These are phyloP conservation scores for Naematelia encephala DNA, from an alignment of 768 basidiomycete species.

Conservation along the genomic window DNA sequence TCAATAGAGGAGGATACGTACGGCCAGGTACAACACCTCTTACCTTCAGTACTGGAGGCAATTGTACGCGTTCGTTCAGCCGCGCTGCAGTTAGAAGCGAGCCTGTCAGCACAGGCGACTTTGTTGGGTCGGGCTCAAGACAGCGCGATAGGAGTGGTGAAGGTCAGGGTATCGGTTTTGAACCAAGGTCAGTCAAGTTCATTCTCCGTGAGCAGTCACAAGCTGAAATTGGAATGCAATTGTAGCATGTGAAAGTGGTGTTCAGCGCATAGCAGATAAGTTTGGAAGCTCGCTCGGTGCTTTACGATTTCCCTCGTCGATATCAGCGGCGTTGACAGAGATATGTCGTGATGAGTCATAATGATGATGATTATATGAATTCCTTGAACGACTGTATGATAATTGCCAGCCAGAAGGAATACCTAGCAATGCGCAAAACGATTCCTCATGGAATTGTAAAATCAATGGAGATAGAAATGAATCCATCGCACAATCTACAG, in stretches of 20 bases:
- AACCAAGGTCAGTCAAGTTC: conserved; percentile 2
- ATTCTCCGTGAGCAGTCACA: neutral
- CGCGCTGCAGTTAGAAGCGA: conserved; percentile 21
- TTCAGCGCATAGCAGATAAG: conserved; percentile 26
- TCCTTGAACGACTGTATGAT: neutral
- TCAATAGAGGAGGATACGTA: conserved; percentile 47
- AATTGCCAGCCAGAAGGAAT: neutral
- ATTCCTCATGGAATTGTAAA: too few species aligned
- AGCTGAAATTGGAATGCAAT: conserved; percentile 3
- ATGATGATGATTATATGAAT: neutral
- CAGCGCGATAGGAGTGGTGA: conserved; percentile 3
- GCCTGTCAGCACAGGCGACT: conserved; percentile 18
- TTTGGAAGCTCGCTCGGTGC: conserved; percentile 42
- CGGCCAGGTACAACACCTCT: conserved; percentile 44
- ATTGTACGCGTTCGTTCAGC: conserved; percentile 34
- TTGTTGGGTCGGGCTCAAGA: conserved; percentile 8
- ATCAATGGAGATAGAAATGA: too few species aligned
- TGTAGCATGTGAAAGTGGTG: conserved; percentile 33
- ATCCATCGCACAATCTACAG: too few species aligned
- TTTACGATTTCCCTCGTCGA: conserved; percentile 39
- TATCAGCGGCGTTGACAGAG: conserved; percentile 28
- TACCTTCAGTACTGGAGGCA: conserved; percentile 41
- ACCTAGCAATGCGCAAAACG: too few species aligned
- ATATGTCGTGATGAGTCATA: conserved; percentile 17
- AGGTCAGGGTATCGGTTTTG: neutral